Evolutionary conservation across 139 green algal species (phyloP).

Genomic region (Protoeuglena noctilucae): DNA sequence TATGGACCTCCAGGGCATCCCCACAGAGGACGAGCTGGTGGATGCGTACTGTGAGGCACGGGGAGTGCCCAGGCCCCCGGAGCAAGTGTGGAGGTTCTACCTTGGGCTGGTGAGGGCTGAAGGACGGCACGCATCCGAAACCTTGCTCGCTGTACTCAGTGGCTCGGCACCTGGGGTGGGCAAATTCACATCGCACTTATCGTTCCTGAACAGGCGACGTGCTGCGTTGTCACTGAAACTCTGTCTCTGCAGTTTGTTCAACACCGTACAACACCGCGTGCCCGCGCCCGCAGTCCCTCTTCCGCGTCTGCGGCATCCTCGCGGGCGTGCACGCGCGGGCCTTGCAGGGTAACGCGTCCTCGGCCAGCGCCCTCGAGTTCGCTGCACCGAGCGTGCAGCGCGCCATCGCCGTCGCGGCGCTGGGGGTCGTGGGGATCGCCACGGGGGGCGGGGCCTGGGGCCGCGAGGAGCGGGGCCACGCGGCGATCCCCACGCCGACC

Average conservation of each 20-base stretch:
- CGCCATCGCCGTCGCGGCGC: slow-evolving; percentile 35
- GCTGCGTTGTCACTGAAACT: too few relatives aligned
- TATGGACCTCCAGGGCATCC: slow-evolving; percentile 42
- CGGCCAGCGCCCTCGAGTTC: slow-evolving; percentile 32
- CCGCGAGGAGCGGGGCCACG: neutral
- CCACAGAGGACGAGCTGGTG: slow-evolving; percentile 57
- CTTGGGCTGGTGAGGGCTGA: slow-evolving; percentile 69
- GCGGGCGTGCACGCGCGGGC: slow-evolving; percentile 63
- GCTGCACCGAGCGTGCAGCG: slow-evolving; percentile 35
- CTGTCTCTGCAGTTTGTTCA: too few relatives aligned
- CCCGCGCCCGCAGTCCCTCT: too few relatives aligned
- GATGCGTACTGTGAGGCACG: slow-evolving; percentile 41
- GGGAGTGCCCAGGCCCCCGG: slow-evolving; percentile 20
- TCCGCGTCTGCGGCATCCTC: slow-evolving; percentile 78
- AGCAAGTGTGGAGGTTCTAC: slow-evolving; percentile 74
- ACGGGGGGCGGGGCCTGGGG: neutral
- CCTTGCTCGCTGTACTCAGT: too few relatives aligned
- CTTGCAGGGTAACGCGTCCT: slow-evolving; percentile 69
- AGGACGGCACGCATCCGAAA: too few relatives aligned
- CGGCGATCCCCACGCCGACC: too few relatives aligned
- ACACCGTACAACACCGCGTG: too few relatives aligned
- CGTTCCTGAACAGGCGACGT: too few relatives aligned
- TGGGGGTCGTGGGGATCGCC: slow-evolving; percentile 29
- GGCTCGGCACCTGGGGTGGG: too few relatives aligned
- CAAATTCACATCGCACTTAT: too few relatives aligned